Conservation (phyloP, 176 grass and related monocot genomes). For the Lolium rigidum region DNA sequence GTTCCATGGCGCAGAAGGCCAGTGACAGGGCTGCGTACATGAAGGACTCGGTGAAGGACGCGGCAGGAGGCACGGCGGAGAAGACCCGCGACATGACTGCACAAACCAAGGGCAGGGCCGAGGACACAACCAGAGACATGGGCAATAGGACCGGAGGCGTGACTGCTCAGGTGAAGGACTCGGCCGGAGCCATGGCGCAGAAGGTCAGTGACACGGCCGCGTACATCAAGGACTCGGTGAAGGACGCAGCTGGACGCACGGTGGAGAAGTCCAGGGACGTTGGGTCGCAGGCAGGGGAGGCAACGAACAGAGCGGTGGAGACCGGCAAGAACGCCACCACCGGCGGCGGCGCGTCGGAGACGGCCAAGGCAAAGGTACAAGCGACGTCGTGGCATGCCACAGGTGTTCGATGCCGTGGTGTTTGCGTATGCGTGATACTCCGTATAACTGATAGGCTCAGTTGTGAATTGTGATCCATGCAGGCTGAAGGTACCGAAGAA, state of each 20-base stretch:
- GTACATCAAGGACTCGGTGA: conserved; percentile 40
- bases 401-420: background rate
- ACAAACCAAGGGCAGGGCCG: conserved; percentile 1
- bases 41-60: conserved; percentile 44
- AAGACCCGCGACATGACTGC: conserved; percentile 21
- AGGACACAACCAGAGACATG: background rate
- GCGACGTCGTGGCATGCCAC: background rate
- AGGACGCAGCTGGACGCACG: conserved; percentile 28
- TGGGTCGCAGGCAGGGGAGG: background rate
- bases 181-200: conserved; percentile 32
- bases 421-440: background rate
- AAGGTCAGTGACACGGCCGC: conserved; percentile 38
- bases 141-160: background rate
- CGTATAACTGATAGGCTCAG: conserved; percentile 32
- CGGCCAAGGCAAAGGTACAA: conserved; percentile 44
- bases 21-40: conserved; percentile 24
- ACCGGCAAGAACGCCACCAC: background rate
- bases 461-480: conserved; percentile 21
- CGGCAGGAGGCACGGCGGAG: conserved; percentile 33
- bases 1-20: conserved; percentile 42
- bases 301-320: background rate
- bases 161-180: conserved; percentile 21
- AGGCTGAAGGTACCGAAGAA: background rate
- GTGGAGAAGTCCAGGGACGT: conserved; percentile 14
- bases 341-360: background rate